Base-by-base conservation (phyloP, 352 stramenopile genomes). In the Plasmopara muralis region DNA sequence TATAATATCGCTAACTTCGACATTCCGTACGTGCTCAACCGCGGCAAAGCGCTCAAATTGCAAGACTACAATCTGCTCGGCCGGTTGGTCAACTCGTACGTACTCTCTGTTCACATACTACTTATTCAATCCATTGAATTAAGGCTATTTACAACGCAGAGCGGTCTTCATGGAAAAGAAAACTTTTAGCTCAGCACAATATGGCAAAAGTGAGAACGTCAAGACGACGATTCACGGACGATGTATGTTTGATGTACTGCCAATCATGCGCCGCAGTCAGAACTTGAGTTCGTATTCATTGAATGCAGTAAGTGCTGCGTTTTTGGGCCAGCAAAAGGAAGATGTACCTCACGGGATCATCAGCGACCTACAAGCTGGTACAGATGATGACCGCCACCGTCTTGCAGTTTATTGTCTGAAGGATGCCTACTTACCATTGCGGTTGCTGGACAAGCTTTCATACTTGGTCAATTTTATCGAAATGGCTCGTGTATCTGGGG, bases 1-100 rank as follows among this genome's bases (percentile, higher is more conserved):
- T 99, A 99, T 79, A 99, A 99, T 66, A 98, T 98, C 47, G 82
- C 98, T 66, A 99, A 99, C 72, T 99, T 99, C 66, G 97, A 99
- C 66, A 93, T 99, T 35, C 95, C 96, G 13, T 99, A 99, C 71
- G 63, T 99, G 14, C 71, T 99, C 28, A 97, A 99, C 70, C 86
- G 97, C 10, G 97, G 96, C n/a, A 97, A 97, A 49, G 77, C 88
- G 9, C 74, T 99, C 0, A 86, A 83, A 18, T 74, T 97, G 25
- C 68, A 87, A 28, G 61, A 68, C 43, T 83, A 87, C 54, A 76
- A 74, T 35, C 70, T 70, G 37, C 86, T 97, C 59, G 93, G 95
- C 9, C 77, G 95, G 2, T 74, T 99, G 8, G 79, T 83, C 8
- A 74, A 96, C 61, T 81, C 80, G 62, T 87, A 85, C 34, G 74